These are phyloP conservation scores for Orbilia ellipsospora DNA, from an alignment of 2,329 filamentous ascomycete genomes.

Conservation along the genomic window DNA sequence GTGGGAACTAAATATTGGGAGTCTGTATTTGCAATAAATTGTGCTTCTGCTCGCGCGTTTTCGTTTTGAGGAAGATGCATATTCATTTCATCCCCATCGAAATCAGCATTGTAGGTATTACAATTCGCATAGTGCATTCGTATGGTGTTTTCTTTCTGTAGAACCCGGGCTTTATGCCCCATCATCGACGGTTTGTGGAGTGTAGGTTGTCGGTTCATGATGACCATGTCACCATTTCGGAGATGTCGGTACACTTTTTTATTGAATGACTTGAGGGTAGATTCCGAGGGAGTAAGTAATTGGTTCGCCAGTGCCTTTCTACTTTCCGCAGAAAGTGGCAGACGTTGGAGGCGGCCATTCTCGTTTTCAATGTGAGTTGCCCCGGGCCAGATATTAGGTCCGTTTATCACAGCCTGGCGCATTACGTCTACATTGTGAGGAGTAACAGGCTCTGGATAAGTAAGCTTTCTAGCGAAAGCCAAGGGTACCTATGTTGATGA, in stretches of 20 bases:
- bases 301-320: conserved; percentile 91
- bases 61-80: conserved; percentile 99
- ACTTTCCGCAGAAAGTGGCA: conserved; percentile 72
- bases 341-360: conserved; percentile 83
- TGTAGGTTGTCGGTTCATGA: conserved; percentile 99
- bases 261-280: conserved; percentile 79
- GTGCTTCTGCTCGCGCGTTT: conserved; percentile 88
- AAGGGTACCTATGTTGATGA: conserved; percentile 69
- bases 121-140: conserved; percentile 99
- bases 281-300: conserved; percentile 77
- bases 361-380: conserved; percentile 96
- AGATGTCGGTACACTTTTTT: conserved; percentile 98
- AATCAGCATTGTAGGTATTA: conserved; percentile 99
- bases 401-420: conserved; percentile 95
- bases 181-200: conserved; percentile 99
- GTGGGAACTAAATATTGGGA: conserved; percentile 96
- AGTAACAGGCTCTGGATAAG: conserved; percentile 96
- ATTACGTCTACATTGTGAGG: conserved; percentile 96
- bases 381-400: conserved; percentile 91
- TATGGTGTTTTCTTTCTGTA: conserved; percentile 95
- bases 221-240: conserved; percentile 93
- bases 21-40: conserved; percentile 94
- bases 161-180: conserved; percentile 91
- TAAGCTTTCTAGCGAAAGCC: conserved; percentile 96
- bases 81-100: conserved; percentile 99